phyloP scores from a whole-genome alignment of 352 stramenopile species.

The Globisporangium spinosum region DNA sequence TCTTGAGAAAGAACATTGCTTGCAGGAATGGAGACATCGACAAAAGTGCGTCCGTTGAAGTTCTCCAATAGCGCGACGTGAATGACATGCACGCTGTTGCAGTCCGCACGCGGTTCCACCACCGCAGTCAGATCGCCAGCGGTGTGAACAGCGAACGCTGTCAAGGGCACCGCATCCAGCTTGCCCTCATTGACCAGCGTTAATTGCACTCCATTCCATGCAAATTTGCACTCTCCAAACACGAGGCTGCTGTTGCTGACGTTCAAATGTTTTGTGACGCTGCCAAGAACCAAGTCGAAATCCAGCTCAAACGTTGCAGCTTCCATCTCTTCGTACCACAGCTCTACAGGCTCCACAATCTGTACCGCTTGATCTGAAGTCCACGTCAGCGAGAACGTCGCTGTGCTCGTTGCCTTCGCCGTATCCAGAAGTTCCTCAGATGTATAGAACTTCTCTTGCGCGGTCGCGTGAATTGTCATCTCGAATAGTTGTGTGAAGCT shows the following conservation, averaged over 20 bases:
- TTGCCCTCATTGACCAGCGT: neutral
- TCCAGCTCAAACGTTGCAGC: neutral
- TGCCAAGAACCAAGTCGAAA: neutral
- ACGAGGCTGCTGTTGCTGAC: neutral
- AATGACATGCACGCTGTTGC: neutral
- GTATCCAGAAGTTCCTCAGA: neutral
- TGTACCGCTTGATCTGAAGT: neutral
- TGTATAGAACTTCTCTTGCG: neutral
- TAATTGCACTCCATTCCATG: neutral
- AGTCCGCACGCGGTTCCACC: neutral
- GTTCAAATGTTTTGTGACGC: neutral
- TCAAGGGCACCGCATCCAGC: neutral
- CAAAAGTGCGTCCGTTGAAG: neutral
- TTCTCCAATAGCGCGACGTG: neutral
- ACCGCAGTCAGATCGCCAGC: neutral
- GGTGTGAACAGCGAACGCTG: neutral
- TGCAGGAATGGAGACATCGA: neutral
- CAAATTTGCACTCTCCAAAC: neutral
- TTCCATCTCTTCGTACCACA: neutral
- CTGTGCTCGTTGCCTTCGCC: neutral
- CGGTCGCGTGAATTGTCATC: neutral
- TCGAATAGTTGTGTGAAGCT: neutral
- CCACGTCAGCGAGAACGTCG: neutral
- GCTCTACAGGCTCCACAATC: neutral
- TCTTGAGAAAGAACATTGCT: neutral